Percentiles rank a stretch among this genome's conserved stretches.
Evolutionary conservation across 257 asterid genomes (phyloP).

Genomic region (Solanum appendiculatum): DNA sequence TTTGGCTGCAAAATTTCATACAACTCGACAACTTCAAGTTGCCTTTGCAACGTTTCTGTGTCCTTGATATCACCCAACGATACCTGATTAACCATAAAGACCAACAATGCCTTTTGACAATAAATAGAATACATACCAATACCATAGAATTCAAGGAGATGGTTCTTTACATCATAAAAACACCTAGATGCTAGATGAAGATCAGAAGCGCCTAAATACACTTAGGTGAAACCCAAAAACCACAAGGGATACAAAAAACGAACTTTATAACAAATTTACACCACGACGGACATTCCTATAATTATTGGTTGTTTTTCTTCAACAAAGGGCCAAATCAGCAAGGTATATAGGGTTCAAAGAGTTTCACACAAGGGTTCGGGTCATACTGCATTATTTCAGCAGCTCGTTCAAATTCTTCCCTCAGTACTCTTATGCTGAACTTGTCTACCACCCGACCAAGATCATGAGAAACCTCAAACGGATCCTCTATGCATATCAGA

Average conservation of each 20-base stretch:
- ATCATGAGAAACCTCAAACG: constrained; percentile 80
- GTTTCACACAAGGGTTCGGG: constrained; percentile 49
- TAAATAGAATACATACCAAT: neutral
- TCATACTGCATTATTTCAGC: constrained; percentile 75
- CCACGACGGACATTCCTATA: neutral
- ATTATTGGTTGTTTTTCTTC: neutral
- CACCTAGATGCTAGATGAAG: neutral
- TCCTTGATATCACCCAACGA: neutral
- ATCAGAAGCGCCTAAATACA: constrained; percentile 1
- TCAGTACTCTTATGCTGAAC: constrained; percentile 67
- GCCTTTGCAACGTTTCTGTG: too few species aligned
- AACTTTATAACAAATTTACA: constrained; percentile 20
- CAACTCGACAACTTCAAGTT: too few species aligned
- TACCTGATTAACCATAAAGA: neutral
- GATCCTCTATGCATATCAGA: constrained; percentile 97
- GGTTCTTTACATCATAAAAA: neutral
- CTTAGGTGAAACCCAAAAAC: neutral
- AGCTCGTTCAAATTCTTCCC: constrained; percentile 95
- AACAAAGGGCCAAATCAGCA: constrained; percentile 6
- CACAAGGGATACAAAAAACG: neutral
- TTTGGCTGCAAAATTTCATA: too few species aligned
- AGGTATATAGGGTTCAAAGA: constrained; percentile 75
- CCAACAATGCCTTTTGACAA: neutral
- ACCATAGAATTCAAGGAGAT: neutral
- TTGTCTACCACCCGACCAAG: constrained; percentile 96